Base-by-base conservation (phyloP, 179 eudicot genomes). In the Spergularia azorica region DNA sequence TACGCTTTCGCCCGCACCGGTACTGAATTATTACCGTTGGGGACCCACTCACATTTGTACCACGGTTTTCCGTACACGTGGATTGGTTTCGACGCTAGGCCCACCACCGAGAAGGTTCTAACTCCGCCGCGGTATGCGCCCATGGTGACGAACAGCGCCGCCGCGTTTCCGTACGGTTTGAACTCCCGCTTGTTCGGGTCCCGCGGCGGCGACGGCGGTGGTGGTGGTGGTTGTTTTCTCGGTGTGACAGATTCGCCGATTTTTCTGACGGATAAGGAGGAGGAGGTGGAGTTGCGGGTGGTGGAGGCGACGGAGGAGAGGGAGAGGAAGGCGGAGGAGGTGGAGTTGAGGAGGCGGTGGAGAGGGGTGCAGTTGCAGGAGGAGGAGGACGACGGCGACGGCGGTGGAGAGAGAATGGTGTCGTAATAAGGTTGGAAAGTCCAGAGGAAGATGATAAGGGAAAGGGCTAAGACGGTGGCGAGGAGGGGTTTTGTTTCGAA, bases 391-490 rank as follows among this genome's bases (percentile, higher is more conserved):
- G 36, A 51, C 0, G 21, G 54, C 5, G 65, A 20, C 21, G 65
- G 2, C 6, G 70, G 82, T 21, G 76, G 82, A 69, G 76, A 78
- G 72, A 18, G 77, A 60, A 17, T 68, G 48, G 69, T 48, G 41
- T 48, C 43, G 10, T 88, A 87, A 85, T 84, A 85, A 51, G 91
- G 94, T 66, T 87, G 91, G 70, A 88, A 81, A 75, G 86, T 84
- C 84, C 83, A 90, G 68, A 89, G 62, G 62, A 87, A 46, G 81
- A 85, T 82, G 18, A 87, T 74, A 18, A 87, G 84, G 1, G 89
- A 80, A 62, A 90, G 55, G 75, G 86, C 84, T 6, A 90, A 58
- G 55, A 90, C 76, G 54, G 89, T 84, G 71, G 90, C 83, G 10
- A 87, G 56, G 4, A 90, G 38, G 2, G 91, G 87, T 63, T 85